These are phyloP conservation scores for Podaxis sp. DNA, from an alignment of 768 basidiomycete genomes.

Conservation along the genomic window DNA sequence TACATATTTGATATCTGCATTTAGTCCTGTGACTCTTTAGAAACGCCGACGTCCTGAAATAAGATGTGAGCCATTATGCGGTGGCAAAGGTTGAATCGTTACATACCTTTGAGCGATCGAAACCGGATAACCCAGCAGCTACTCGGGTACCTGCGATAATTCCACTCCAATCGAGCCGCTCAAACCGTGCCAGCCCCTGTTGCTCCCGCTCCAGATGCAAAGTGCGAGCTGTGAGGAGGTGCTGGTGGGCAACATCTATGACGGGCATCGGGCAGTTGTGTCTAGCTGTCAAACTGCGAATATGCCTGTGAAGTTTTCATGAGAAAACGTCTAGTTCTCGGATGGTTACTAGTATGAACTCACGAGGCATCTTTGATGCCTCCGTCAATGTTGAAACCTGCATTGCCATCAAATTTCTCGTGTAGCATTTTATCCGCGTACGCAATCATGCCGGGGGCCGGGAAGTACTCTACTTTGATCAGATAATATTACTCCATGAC, in stretches of 20 bases:
- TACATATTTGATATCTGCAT: background rate
- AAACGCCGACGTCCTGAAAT: background rate
- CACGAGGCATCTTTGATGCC: slow-evolving; percentile 82
- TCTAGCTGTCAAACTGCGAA: slow-evolving; percentile 58
- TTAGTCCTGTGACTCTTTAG: background rate
- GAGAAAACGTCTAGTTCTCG: background rate
- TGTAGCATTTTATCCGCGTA: slow-evolving; percentile 69
- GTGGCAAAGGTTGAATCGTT: background rate
- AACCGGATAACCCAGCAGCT: slow-evolving; percentile 59
- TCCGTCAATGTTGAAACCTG: slow-evolving; percentile 79
- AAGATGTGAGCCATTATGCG: background rate
- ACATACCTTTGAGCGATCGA: slow-evolving; percentile 32
- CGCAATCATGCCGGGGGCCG: slow-evolving; percentile 55
- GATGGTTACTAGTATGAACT: slow-evolving; percentile 16
- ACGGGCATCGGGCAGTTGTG: slow-evolving; percentile 67
- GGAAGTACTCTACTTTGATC: slow-evolving; percentile 52
- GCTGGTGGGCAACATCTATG: slow-evolving; percentile 69
- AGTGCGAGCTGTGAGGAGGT: slow-evolving; percentile 75
- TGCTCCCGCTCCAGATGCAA: slow-evolving; percentile 47
- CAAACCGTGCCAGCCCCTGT: slow-evolving; percentile 43
- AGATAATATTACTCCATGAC: background rate
- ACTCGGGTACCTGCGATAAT: slow-evolving; percentile 75
- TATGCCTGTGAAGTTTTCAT: background rate
- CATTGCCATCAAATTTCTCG: slow-evolving; percentile 69
- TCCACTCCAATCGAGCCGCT: slow-evolving; percentile 78